Base-by-base conservation (phyloP, 257 asterid genomes). In the Plantago ovata region DNA sequence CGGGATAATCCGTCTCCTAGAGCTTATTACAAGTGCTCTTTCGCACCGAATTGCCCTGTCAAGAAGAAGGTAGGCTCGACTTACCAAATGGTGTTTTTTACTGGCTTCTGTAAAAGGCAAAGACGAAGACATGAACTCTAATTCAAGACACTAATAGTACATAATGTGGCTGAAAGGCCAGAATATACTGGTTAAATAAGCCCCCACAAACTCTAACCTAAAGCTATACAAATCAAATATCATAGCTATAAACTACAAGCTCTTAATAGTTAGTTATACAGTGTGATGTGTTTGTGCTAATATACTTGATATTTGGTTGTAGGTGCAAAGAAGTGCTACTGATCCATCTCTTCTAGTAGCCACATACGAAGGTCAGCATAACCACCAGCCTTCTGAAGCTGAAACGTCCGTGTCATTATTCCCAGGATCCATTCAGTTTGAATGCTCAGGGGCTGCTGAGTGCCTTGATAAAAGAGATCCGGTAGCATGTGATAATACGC, bases 1-100 rank as follows among this genome's bases (percentile, higher is more conserved):
- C 79, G 86, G 63, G 95, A 83, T 60, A 88, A 88, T 61, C 90
- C 96, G 3, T 85, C 83, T 64, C 96, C 96, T 3, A 83, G 96
- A 79, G 96, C 96, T 58, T 88, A 88, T 60, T 85, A 68, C 36
- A 85, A 76, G 75, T 88, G 96, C 71, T 85, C 95, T 47, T 66
- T 73, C 49, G 82, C 95, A 42, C 96, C 93, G 23, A 7, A 72
- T 72, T 88, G 96, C 69, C 84, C 79, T 10, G 95, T 88, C 66
- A 88, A 85, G 79, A 88, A 88, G 71, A 88, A 88, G 90, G 96
- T 86, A 20, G 61, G 46, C 41, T 53, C 38, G 9, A 38, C 6
- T 24, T 13, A 28, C 36, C 36, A 1, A 0, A 28, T 4, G 36
- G 36, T 28, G 36, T 28, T 28, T 28, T 28, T 8, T 28, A 28